Evolutionary conservation across 805 yeast genomes (phyloP), one percentile per base, ranked within the genome.

Genomic region (Kluyveromyces wickerhamii): DNA sequence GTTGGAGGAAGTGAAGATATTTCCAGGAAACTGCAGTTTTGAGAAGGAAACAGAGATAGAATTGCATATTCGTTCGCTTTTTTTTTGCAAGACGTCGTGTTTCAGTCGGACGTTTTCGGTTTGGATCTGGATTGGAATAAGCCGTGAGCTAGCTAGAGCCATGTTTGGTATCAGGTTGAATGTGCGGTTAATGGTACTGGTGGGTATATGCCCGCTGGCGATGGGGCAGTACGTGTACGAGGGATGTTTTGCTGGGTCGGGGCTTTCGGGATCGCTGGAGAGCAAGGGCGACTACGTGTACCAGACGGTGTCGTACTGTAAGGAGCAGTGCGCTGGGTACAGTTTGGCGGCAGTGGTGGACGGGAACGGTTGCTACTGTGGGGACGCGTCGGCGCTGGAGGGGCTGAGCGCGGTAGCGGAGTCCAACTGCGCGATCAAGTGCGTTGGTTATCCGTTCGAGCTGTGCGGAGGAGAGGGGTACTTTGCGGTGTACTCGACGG

Each of bases 331-430:
- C 58, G 45, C 57, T 36, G 69, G 69, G 7, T 62, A 57, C 48
- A 58, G 63, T 14, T 64, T 67, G 13, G 70, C 69, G 27, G 87
- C 80, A 3, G 52, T 74, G 21, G 52, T 67, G 9, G 56, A 66
- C 33, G 84, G 86, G 7, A 48, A 63, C 17, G 54, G 57, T 13
- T 83, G 94, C 55, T 80, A 70, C 49, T 83, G 94, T 56, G 89
- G 89, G 18, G 60, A 68, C 47, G 41, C 60, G 1, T 24, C 36
- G 5, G 22, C 28, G 8, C 25, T 52, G 21, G 38, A 56, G 2
- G 62, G 71, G 7, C 49, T 65, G 3, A 66, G 74, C 3, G 36
- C 56, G 6, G 50, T 57, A 2, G 40, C 49, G 27, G 49, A 52
- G 9, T 38, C 49, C 27, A 41, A 56, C 16, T 79, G 87, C 57